phyloP scores from a whole-genome alignment of 306 rosid genomes.

The Dryas drummondii region DNA sequence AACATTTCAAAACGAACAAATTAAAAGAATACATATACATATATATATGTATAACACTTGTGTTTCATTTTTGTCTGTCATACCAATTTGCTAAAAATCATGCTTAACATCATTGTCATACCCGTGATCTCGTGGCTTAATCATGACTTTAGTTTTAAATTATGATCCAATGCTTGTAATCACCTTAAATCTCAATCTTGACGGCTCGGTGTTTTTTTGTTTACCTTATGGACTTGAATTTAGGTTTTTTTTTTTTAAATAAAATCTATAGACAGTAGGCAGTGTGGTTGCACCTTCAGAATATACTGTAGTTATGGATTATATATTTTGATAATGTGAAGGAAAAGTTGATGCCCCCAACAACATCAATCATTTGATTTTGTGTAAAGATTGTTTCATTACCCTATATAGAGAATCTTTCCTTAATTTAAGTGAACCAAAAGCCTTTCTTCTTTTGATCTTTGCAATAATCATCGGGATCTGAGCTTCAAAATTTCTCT shows the following conservation, averaged over 20 bases:
- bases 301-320: neutral
- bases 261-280: too few relatives aligned
- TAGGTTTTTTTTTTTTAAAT: too few relatives aligned
- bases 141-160: too few relatives aligned
- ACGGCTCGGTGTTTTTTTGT: too few relatives aligned
- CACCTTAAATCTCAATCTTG: too few relatives aligned
- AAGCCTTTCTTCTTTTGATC: neutral
- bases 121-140: too few relatives aligned
- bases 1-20: too few relatives aligned
- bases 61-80: too few relatives aligned
- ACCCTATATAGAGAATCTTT: slow-evolving; percentile 27
- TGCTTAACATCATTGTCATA: neutral
- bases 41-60: too few relatives aligned
- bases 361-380: slow-evolving; percentile 36
- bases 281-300: slow-evolving; percentile 2
- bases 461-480: neutral
- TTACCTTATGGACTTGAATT: too few relatives aligned
- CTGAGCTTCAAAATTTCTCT: neutral
- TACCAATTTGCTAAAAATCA: neutral
- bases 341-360: slow-evolving; percentile 34
- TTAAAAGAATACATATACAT: too few relatives aligned
- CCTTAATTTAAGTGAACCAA: slow-evolving; percentile 3
- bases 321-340: neutral
- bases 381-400: slow-evolving; percentile 33
- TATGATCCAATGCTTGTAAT: too few relatives aligned